phyloP scores from a whole-genome alignment of 1,139 yeast genomes.

The Protomyces inouyei region DNA sequence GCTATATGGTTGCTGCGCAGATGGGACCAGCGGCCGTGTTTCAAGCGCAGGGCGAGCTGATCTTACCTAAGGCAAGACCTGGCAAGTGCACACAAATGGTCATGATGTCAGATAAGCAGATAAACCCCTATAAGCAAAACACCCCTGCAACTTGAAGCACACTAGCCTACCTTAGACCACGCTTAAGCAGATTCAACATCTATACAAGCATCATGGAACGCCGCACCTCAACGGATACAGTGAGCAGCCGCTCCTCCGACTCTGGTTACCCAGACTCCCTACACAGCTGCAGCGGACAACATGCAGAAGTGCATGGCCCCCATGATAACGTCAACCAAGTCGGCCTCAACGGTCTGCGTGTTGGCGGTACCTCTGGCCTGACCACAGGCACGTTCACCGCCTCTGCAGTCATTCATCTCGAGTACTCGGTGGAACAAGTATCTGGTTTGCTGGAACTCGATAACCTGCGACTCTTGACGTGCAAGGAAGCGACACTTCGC shows the following conservation, averaged over 20 bases:
- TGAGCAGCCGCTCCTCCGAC: conserved; percentile 11
- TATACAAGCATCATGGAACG: neutral
- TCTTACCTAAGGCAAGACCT: no score
- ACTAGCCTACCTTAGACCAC: neutral
- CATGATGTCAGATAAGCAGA: conserved; percentile 1
- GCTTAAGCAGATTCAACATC: neutral
- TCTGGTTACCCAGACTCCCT: conserved; percentile 24
- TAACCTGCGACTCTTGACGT: conserved; percentile 11
- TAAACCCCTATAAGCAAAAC: neutral
- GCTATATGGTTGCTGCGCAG: neutral
- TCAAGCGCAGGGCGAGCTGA: no score
- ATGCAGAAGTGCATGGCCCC: conserved; percentile 12
- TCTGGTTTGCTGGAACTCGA: conserved; percentile 15
- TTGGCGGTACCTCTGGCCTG: conserved; percentile 22
- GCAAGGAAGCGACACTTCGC: conserved; percentile 9
- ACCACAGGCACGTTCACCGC: conserved; percentile 26
- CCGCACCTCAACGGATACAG: neutral
- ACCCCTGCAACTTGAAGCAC: neutral
- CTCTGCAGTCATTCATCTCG: conserved; percentile 18
- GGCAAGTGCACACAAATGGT: neutral
- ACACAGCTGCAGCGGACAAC: conserved; percentile 4
- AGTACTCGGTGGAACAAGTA: conserved; percentile 20
- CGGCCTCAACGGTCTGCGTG: conserved; percentile 24
- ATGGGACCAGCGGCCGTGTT: no score
- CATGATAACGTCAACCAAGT: conserved; percentile 18